phyloP scores from a whole-genome alignment of 2,329 filamentous ascomycete genomes.

The Stachybotrys chartarum region DNA sequence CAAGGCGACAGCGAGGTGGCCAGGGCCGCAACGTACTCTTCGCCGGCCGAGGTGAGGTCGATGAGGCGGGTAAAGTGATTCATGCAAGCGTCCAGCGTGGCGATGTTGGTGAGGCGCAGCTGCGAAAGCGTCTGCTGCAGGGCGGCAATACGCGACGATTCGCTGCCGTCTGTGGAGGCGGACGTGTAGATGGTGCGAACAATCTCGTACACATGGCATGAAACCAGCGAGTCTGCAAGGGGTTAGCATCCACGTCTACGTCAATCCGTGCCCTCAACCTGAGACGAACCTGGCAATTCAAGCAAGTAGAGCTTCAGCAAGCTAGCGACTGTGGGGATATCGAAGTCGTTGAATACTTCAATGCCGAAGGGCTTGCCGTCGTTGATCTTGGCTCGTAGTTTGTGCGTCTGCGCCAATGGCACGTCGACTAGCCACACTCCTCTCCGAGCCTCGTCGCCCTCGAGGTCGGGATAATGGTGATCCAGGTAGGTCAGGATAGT shows the following conservation, averaged over 20 bases:
- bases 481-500: slow-evolving; percentile 92
- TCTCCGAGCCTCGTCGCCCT: slow-evolving; percentile 88
- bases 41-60: slow-evolving; percentile 92
- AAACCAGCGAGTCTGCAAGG: slow-evolving; percentile 81
- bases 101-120: slow-evolving; percentile 92
- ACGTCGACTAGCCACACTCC: slow-evolving; percentile 94
- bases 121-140: slow-evolving; percentile 94
- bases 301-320: slow-evolving; percentile 90
- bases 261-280: not conserved
- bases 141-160: slow-evolving; percentile 76
- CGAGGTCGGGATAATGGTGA: slow-evolving; percentile 93
- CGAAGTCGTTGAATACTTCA: slow-evolving; percentile 77
- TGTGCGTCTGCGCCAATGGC: slow-evolving; percentile 75
- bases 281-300: slow-evolving; percentile 75
- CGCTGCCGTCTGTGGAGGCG: slow-evolving; percentile 66
- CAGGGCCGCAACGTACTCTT: slow-evolving; percentile 70
- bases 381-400: slow-evolving; percentile 76
- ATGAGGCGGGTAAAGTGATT: slow-evolving; percentile 97
- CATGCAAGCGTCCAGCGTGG: slow-evolving; percentile 95
- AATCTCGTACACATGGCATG: slow-evolving; percentile 97
- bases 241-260: slow-evolving; percentile 13
- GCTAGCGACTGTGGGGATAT: slow-evolving; percentile 89
- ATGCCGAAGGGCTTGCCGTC: slow-evolving; percentile 73
- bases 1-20: slow-evolving; percentile 74
- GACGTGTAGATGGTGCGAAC: slow-evolving; percentile 94